phyloP scores from a whole-genome alignment of 306 rosid species.

The Hylodesmum podocarpum region DNA sequence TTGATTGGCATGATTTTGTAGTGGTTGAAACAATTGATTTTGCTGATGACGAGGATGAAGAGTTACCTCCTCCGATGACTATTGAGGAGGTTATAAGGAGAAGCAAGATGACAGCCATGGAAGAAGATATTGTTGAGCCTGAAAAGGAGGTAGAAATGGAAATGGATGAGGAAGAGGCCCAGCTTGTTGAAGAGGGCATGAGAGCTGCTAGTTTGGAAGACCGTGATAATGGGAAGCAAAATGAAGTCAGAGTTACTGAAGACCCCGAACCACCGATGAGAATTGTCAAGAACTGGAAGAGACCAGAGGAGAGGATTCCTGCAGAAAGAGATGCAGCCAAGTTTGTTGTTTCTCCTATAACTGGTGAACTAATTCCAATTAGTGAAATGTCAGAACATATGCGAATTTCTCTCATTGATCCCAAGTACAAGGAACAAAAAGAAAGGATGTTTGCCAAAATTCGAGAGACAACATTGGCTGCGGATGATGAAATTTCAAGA shows the following conservation, averaged over 20 bases:
- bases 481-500: constrained; percentile 88
- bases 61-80: constrained; percentile 91
- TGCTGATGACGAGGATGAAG: constrained; percentile 96
- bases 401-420: constrained; percentile 95
- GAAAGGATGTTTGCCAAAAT: constrained; percentile 98
- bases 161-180: constrained; percentile 97
- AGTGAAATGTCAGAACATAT: constrained; percentile 98
- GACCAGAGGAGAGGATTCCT: constrained; percentile 87
- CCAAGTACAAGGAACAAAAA: constrained; percentile 94
- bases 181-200: constrained; percentile 95
- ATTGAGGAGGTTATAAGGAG: constrained; percentile 94
- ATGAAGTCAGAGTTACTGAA: constrained; percentile 57
- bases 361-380: constrained; percentile 82
- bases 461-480: constrained; percentile 96
- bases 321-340: constrained; percentile 87
- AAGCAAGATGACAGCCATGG: constrained; percentile 70
- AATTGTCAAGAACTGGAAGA: constrained; percentile 98
- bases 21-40: constrained; percentile 93
- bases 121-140: constrained; percentile 79
- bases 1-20: constrained; percentile 99
- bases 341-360: constrained; percentile 85
- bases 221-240: constrained; percentile 57
- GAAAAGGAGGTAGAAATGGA: constrained; percentile 95
- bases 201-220: constrained; percentile 70
- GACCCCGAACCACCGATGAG: constrained; percentile 91